Evolutionary conservation across 345 rosid species (phyloP).

Genomic region (Eucalyptus globulus): DNA sequence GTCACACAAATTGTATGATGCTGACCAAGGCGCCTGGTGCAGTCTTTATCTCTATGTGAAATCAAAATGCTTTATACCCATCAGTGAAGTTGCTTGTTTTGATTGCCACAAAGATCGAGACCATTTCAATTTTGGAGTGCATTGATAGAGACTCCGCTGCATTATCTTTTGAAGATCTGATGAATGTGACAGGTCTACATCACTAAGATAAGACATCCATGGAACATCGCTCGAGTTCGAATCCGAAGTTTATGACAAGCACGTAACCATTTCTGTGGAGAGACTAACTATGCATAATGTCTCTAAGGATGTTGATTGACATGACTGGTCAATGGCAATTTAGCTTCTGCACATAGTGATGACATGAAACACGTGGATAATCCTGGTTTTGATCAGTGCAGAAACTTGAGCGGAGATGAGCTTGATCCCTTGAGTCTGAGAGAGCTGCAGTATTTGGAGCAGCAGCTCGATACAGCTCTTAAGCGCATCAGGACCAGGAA

Average conservation of each 20-base stretch:
- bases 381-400: not conserved
- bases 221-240: not conserved
- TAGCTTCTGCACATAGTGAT: not conserved
- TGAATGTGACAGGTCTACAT: not conserved
- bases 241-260: not conserved
- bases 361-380: not conserved
- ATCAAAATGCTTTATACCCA: not conserved
- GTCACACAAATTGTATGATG: not conserved
- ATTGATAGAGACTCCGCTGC: not conserved
- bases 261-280: not conserved
- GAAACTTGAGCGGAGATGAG: slow-evolving; percentile 60
- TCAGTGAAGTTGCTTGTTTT: not conserved
- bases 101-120: not conserved
- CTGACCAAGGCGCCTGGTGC: not conserved
- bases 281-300: not conserved
- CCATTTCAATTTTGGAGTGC: not conserved
- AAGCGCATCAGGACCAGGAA: slow-evolving; percentile 62
- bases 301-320: not conserved
- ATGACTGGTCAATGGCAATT: not conserved
- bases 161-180: not conserved
- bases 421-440: slow-evolving; percentile 45
- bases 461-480: slow-evolving; percentile 72
- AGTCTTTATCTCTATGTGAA: not conserved
- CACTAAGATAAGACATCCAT: not conserved
- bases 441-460: slow-evolving; percentile 74